phyloP scores from a whole-genome alignment of 2,329 filamentous ascomycete species.

The Microdochium paspali region DNA sequence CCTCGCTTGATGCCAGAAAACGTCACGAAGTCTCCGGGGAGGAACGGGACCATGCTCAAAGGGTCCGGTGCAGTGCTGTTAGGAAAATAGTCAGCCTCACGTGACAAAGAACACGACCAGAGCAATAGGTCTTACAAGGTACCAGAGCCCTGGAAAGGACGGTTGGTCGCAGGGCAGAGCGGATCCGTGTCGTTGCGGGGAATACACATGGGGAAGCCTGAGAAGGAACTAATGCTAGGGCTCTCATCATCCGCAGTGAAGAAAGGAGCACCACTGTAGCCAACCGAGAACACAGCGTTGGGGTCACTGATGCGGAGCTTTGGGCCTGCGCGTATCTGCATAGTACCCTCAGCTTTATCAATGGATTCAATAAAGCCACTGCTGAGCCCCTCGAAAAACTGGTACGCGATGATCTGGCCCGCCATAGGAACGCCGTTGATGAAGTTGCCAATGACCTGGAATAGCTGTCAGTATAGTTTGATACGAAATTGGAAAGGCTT shows the following conservation, averaged over 20 bases:
- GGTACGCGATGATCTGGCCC: conserved; percentile 20
- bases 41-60: conserved; percentile 24
- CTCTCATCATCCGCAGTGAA: conserved; percentile 39
- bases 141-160: conserved; percentile 21
- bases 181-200: conserved; percentile 28
- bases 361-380: conserved; percentile 25
- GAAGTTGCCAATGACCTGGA: conserved; percentile 24
- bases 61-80: conserved; percentile 22
- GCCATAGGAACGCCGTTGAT: conserved; percentile 21
- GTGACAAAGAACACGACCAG: not conserved
- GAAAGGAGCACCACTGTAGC: conserved; percentile 24
- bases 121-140: conserved; percentile 17
- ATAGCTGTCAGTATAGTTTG: not conserved
- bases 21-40: conserved; percentile 24
- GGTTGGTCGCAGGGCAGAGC: conserved; percentile 22
- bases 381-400: conserved; percentile 24
- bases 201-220: conserved; percentile 43
- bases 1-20: conserved; percentile 21
- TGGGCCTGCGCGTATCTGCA: conserved; percentile 22
- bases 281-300: conserved; percentile 31
- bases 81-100: not conserved
- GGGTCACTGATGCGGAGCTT: conserved; percentile 31
- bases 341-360: conserved; percentile 19
- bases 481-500: not conserved
- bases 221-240: conserved; percentile 35